Percentiles rank a stretch among this genome's conserved stretches.
These are phyloP conservation scores for Ceriops decandra DNA, from an alignment of 345 rosid species.

Conservation along the genomic window DNA sequence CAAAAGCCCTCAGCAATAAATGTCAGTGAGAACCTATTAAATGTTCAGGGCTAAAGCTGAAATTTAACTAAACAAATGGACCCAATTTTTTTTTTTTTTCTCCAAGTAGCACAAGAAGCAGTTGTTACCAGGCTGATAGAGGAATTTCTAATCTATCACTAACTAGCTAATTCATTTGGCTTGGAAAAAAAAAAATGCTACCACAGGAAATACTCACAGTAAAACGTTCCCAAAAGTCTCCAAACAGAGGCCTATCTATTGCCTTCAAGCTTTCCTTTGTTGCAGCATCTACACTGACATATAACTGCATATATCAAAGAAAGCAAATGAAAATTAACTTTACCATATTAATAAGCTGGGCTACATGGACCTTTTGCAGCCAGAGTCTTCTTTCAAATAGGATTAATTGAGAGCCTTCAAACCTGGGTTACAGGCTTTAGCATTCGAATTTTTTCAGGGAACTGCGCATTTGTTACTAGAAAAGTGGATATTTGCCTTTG, in stretches of 20 bases:
- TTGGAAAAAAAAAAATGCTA: background rate
- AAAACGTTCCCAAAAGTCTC: conserved; percentile 96
- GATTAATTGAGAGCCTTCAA: conserved; percentile 14
- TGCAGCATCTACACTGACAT: conserved; percentile 98
- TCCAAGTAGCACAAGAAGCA: background rate
- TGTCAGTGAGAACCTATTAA: too few species aligned
- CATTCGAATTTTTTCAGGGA: conserved; percentile 79
- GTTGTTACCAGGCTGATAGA: background rate
- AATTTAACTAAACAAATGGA: background rate
- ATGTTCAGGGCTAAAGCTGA: too few species aligned
- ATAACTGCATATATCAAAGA: conserved; percentile 57
- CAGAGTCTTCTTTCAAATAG: background rate
- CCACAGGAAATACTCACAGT: conserved; percentile 45
- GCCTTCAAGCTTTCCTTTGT: conserved; percentile 96
- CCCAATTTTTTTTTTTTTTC: background rate
- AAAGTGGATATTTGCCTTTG: conserved; percentile 77
- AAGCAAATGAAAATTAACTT: conserved; percentile 1
- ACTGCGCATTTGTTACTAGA: conserved; percentile 96
- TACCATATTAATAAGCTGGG: conserved; percentile 1
- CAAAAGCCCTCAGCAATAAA: too few species aligned
- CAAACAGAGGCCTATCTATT: conserved; percentile 92
- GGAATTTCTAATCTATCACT: background rate
- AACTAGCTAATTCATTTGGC: background rate
- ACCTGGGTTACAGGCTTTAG: conserved; percentile 93
- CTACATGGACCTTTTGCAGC: background rate